phyloP scores from a whole-genome alignment of 495 filamentous ascomycete species.

The Penicillium bialowiezense region DNA sequence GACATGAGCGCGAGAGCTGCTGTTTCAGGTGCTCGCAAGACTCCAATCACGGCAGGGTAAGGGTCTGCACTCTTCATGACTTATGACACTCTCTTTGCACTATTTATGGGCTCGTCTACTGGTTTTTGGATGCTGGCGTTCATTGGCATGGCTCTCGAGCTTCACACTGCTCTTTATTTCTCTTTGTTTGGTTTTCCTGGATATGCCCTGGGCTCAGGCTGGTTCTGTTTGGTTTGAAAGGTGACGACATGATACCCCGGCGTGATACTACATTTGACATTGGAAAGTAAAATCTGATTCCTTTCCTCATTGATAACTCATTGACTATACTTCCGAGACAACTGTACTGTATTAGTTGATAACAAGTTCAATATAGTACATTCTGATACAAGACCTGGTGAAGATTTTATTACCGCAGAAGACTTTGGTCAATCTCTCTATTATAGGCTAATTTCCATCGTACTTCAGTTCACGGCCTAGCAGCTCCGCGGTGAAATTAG shows the following conservation, averaged over 20 bases:
- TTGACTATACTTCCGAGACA: background rate
- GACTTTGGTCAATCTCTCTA: too few relatives aligned
- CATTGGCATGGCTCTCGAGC: background rate
- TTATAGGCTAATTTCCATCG: too few relatives aligned
- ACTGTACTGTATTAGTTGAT: background rate
- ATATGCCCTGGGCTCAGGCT: slow-evolving; percentile 13
- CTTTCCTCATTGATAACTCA: background rate
- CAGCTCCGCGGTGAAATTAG: too few relatives aligned
- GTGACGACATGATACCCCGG: slow-evolving; percentile 31
- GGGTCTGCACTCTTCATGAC: slow-evolving; percentile 9
- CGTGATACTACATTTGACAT: slow-evolving; percentile 6
- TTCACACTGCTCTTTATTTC: slow-evolving; percentile 6
- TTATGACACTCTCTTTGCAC: slow-evolving; percentile 11
- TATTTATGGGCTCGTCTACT: slow-evolving; percentile 2
- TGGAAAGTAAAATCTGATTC: slow-evolving; percentile 7
- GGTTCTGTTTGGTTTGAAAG: slow-evolving; percentile 19
- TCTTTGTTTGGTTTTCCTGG: slow-evolving; percentile 4
- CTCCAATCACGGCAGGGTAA: slow-evolving; percentile 13
- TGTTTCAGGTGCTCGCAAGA: slow-evolving; percentile 26
- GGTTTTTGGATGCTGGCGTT: slow-evolving; percentile 19
- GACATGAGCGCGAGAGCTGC: slow-evolving; percentile 22
- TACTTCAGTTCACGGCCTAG: too few relatives aligned
- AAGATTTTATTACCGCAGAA: too few relatives aligned
- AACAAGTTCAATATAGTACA: too few relatives aligned
- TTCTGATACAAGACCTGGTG: too few relatives aligned